Percentiles rank a stretch among this genome's conserved stretches.
Conservation (phyloP, 2,329 filamentous ascomycete genomes). For the Neonectria faginata region DNA sequence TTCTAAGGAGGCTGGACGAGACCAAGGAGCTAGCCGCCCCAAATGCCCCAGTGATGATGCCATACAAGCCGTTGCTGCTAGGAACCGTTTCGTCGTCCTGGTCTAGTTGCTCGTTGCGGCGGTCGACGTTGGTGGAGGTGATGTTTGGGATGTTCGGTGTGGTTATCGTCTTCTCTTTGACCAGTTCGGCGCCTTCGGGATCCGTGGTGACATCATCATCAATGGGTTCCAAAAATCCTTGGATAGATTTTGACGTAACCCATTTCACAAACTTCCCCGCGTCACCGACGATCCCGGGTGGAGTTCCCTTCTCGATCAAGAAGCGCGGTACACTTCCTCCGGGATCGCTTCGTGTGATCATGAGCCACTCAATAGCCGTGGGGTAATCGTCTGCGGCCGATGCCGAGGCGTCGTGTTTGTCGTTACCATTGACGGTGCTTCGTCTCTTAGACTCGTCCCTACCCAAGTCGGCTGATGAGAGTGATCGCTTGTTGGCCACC, state of each 20-base stretch:
- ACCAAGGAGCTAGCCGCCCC: constrained; percentile 62
- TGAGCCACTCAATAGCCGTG: constrained; percentile 84
- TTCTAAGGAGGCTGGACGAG: constrained; percentile 50
- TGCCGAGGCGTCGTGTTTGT: constrained; percentile 26
- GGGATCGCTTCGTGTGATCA: constrained; percentile 90
- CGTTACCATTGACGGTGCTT: constrained; percentile 29
- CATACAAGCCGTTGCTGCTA: constrained; percentile 63
- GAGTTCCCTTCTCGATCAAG: constrained; percentile 91
- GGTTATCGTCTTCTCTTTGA: constrained; percentile 21
- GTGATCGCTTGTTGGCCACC: constrained; percentile 49
- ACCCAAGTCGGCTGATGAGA: constrained; percentile 49
- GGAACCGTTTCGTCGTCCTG: constrained; percentile 50
- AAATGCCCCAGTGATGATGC: constrained; percentile 66
- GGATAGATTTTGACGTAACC: constrained; percentile 60
- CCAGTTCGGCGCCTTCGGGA: constrained; percentile 14
- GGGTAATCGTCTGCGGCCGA: constrained; percentile 47
- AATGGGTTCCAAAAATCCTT: constrained; percentile 48
- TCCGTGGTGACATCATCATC: constrained; percentile 26
- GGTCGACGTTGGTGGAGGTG: constrained; percentile 50
- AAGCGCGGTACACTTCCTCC: constrained; percentile 90
- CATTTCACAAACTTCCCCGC: constrained; percentile 86
- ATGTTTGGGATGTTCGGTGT: constrained; percentile 23
- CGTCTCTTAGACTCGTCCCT: constrained; percentile 45
- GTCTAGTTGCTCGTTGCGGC: constrained; percentile 30
- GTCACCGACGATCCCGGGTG: constrained; percentile 81